Evolutionary conservation across 495 filamentous ascomycete genomes (phyloP).

Genomic region (Penicillium nucicola): DNA sequence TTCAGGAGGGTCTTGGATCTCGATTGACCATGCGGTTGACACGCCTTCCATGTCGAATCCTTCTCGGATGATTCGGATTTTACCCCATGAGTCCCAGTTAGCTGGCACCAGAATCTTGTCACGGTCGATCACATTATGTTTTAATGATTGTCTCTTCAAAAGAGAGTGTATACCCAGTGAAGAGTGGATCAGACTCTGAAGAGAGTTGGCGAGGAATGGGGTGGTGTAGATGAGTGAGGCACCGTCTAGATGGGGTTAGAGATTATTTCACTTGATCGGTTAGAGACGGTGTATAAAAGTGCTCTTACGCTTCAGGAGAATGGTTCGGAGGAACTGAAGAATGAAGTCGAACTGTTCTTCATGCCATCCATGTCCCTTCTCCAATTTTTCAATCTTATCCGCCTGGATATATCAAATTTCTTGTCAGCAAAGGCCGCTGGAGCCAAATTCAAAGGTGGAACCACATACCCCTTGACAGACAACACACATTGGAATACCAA

Average conservation of each 20-base stretch:
- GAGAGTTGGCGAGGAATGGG: slow-evolving; percentile 70
- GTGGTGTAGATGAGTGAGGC: slow-evolving; percentile 89
- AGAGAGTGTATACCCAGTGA: slow-evolving; percentile 88
- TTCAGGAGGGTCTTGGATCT: slow-evolving; percentile 60
- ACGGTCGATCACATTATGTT: slow-evolving; percentile 92
- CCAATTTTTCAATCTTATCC: slow-evolving; percentile 82
- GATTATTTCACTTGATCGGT: background rate
- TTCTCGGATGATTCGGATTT: slow-evolving; percentile 91
- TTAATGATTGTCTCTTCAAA: slow-evolving; percentile 75
- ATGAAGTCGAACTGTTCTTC: slow-evolving; percentile 93
- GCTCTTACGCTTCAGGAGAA: slow-evolving; percentile 76
- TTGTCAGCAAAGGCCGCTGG: slow-evolving; percentile 22
- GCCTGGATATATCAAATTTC: slow-evolving; percentile 49
- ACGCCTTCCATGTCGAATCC: slow-evolving; percentile 88
- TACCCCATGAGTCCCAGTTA: slow-evolving; percentile 99
- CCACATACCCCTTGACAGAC: slow-evolving; percentile 84
- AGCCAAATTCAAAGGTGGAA: background rate
- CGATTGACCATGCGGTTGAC: slow-evolving; percentile 78
- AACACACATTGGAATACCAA: slow-evolving; percentile 86
- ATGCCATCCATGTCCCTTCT: slow-evolving; percentile 85
- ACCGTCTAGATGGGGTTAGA: slow-evolving; percentile 60
- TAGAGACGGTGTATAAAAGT: background rate
- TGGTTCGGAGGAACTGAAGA: slow-evolving; percentile 80
- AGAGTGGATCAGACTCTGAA: slow-evolving; percentile 82
- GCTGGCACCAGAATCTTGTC: slow-evolving; percentile 92